Evolutionary conservation across 2,329 filamentous ascomycete species (phyloP).

Genomic region (Nemania sp.): DNA sequence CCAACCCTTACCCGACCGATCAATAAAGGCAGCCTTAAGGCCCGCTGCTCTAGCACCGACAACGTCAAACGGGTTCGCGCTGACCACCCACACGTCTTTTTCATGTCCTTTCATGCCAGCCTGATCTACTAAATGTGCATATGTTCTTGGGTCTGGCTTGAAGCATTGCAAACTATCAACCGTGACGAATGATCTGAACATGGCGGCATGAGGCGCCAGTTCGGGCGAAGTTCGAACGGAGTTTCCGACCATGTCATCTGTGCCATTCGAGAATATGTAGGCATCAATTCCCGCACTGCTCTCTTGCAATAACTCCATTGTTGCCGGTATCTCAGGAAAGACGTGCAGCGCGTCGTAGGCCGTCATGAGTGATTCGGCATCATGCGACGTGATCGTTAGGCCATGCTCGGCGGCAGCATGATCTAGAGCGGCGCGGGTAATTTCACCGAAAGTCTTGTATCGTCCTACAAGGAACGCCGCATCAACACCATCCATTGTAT

Average conservation of each 20-base stretch:
- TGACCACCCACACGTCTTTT: conserved; percentile 67
- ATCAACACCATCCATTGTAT: conserved; percentile 9
- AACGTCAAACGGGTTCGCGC: conserved; percentile 73
- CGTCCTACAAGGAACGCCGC: conserved; percentile 50
- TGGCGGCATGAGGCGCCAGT: conserved; percentile 49
- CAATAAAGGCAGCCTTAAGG: conserved; percentile 68
- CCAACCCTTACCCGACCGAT: conserved; percentile 66
- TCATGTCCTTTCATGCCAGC: conserved; percentile 51
- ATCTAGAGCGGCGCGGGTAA: conserved; percentile 64
- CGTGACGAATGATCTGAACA: conserved; percentile 61
- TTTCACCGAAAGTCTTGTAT: conserved; percentile 64
- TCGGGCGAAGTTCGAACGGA: conserved; percentile 62
- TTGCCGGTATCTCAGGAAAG: conserved; percentile 65
- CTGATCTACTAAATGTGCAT: conserved; percentile 59
- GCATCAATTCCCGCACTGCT: conserved; percentile 47
- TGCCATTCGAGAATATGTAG: conserved; percentile 74
- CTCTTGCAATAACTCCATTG: conserved; percentile 52
- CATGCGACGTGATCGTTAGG: conserved; percentile 47
- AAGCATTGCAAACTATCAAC: conserved; percentile 63
- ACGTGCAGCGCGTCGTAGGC: conserved; percentile 66
- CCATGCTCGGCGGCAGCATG: conserved; percentile 66
- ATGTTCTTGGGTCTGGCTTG: conserved; percentile 67
- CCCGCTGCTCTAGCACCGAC: conserved; percentile 65
- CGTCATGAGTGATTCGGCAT: conserved; percentile 58
- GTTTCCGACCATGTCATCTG: conserved; percentile 61